Conservation (phyloP, 2,329 filamentous ascomycete species). For the Aspergillus latus region DNA sequence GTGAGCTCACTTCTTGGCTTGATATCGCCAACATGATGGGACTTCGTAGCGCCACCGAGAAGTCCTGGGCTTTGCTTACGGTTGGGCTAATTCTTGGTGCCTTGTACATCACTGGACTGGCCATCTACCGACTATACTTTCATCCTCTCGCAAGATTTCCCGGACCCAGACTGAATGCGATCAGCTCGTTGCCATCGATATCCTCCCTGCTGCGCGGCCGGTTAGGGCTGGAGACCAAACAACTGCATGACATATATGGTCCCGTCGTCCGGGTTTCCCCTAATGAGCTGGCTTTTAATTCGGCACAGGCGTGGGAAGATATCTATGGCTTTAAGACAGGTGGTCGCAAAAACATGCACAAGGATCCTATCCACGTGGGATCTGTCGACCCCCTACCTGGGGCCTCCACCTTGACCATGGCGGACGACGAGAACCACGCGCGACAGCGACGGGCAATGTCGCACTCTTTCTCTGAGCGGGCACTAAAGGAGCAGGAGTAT, state of each 20-base stretch:
- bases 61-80: background rate
- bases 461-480: constrained; percentile 25
- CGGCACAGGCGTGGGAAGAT: constrained; percentile 34
- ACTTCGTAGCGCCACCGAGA: background rate
- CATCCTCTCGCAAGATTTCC: constrained; percentile 22
- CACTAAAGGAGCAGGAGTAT: constrained; percentile 25
- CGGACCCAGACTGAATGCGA: constrained; percentile 15
- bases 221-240: constrained; percentile 5
- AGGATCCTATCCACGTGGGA: constrained; percentile 19
- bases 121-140: constrained; percentile 19
- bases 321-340: constrained; percentile 23
- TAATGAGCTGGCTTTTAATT: constrained; percentile 36
- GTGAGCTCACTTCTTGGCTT: background rate
- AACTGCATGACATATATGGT: constrained; percentile 32
- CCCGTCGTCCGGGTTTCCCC: constrained; percentile 35
- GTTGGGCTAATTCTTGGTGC: background rate
- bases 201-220: constrained; percentile 11
- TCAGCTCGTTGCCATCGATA: constrained; percentile 8
- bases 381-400: constrained; percentile 12
- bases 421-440: constrained; percentile 16
- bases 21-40: background rate
- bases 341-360: constrained; percentile 3
- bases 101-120: background rate
- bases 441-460: constrained; percentile 21
- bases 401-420: constrained; percentile 9